Evolutionary conservation across 2,329 filamentous ascomycete genomes (phyloP), one percentile per base, ranked within the genome.

Genomic region (Claviceps sp.): DNA sequence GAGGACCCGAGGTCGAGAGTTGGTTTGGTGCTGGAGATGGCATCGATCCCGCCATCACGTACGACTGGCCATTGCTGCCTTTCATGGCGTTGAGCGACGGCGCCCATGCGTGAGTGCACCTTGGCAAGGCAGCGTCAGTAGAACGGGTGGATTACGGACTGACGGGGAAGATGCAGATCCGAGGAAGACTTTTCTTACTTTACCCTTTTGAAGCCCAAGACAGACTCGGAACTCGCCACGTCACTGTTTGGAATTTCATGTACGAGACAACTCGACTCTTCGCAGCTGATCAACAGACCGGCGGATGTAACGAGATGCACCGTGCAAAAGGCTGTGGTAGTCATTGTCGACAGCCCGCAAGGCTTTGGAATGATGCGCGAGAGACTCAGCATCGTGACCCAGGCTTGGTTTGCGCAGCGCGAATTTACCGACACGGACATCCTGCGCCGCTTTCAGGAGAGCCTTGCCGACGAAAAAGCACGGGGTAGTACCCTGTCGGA

Each of bases 181-280:
- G 85, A 85, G 53, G 93, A 98, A 70, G 93, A 97, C 70, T 98
- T 97, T 73, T 96, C 90, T 49, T 98, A 98, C 72, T 98, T 98
- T 67, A 97, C 91, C 8, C 81, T 98, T 49, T 77, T 89, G 54
- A 80, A 81, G 34, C 81, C 83, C 47, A 76, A 75, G 51, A 75
- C 70, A 56, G 69, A 68, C 49, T 61, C 66, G 20, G 64, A 71
- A 37, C 79, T 84, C 6, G 80, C 82, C 34, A 89, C 87, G 2
- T 95, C 89, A 24, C 80, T 98, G 22, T 98, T 98, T 65, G 93
- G 93, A 56, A 96, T 98, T 63, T 87, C 89, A 18, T 98, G 93
- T 67, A 95, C 91, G 16, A 80, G 91, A 54, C 93, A 97, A 70
- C 78, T 98, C 62, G 87, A 95, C 63, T 79, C 89, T 16, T 81